These are phyloP conservation scores for Umbelopsis vinacea DNA, from an alignment of 192 early-diverging fungal species.

Conservation along the genomic window DNA sequence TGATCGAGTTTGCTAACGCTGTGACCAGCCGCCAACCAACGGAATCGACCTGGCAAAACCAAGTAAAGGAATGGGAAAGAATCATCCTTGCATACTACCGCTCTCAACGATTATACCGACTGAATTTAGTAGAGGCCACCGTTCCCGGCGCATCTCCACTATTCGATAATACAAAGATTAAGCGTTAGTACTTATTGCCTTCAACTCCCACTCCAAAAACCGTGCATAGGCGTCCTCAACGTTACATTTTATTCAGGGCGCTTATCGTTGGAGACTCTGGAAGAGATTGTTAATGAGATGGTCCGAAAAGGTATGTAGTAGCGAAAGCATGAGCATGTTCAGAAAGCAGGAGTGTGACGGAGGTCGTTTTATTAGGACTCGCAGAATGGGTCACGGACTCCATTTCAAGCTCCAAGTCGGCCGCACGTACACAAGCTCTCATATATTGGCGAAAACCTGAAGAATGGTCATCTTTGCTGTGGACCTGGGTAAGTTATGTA, in stretches of 20 bases:
- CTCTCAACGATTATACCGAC: conserved; percentile 61
- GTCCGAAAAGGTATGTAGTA: conserved; percentile 60
- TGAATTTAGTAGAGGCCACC: conserved; percentile 66
- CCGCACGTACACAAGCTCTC: conserved; percentile 57
- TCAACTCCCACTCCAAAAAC: neutral
- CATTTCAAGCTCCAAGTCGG: conserved; percentile 44
- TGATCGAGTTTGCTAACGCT: neutral
- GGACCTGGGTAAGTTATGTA: conserved; percentile 73
- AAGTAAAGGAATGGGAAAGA: conserved; percentile 78
- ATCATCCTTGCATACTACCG: conserved; percentile 76
- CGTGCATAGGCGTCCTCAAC: neutral
- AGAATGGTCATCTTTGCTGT: conserved; percentile 85
- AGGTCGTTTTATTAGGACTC: conserved; percentile 40
- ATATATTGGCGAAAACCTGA: conserved; percentile 90
- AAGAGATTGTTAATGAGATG: conserved; percentile 77
- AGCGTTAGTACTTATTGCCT: conserved; percentile 54
- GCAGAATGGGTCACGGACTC: conserved; percentile 58
- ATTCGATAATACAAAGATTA: conserved; percentile 74
- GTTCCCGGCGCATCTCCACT: conserved; percentile 48
- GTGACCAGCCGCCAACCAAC: conserved; percentile 75
- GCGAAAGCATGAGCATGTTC: too few species aligned
- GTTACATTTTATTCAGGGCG: conserved; percentile 41
- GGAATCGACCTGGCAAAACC: conserved; percentile 80
- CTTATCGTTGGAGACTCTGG: conserved; percentile 66
- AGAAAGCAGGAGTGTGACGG: neutral